Base-by-base conservation (phyloP, 164 flowering plant species). In the Euptelea pleiosperma region DNA sequence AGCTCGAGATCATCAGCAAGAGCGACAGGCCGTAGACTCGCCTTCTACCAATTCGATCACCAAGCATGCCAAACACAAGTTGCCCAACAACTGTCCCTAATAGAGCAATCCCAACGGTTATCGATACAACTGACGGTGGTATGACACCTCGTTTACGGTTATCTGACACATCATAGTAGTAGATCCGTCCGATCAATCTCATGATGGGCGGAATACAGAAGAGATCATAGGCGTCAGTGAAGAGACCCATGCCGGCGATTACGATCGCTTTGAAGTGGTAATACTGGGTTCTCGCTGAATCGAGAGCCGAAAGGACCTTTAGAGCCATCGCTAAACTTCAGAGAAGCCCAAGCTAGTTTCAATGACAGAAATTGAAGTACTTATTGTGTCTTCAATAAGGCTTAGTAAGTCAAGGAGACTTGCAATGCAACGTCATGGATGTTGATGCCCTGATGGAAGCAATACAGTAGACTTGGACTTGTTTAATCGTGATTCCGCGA, bases 191-290 rank as follows among this genome's bases (percentile, higher is more conserved):
- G 45, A 84, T 49, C 44, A 84, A 61, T n/a, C 3, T 63, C 72
- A 76, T 67, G 48, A 83, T 52, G 0, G 84, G 85, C 7, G 80
- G 51, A 65, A 83, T 76, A 58, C 80, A 79, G 73, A 79, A 84
- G 64, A 84, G 77, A 47, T 81, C 85, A 66, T 84, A 84, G 25
- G 87, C 78, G 44, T 84, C 90, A 35, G 79, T 70, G 72, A 82
- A 82, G 52, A 84, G 72, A 4, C 90, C 86, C 86, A 82, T 82
- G 22, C 91, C 91, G 21, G 85, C 91, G 3, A 84, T 61, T 52
- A 84, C 55, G 16, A 84, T 82, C 53, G 90, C 85, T 61, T 75
- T 78, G 77, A 84, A 84, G 59, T 84, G 91, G 62, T 84, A 84
- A 26, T 37, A 73, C 24, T 84, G 86, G 7, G 73, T 80, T 36